phyloP scores from a whole-genome alignment of 371 early-diverging fungal genomes.

The Syncephalastrum racemosum region DNA sequence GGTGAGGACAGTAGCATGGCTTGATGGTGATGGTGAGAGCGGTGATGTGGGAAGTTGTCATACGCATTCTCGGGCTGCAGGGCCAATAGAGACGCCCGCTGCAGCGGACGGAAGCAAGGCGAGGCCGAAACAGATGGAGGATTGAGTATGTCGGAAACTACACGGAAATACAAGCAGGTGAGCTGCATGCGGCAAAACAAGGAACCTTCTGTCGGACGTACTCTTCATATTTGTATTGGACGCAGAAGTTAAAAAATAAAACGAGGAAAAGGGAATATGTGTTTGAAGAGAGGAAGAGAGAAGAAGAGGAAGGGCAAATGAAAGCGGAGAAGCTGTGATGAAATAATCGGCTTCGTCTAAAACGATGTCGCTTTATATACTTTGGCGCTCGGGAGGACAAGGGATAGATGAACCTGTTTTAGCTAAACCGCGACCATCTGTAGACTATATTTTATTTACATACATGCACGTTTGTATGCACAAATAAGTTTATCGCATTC shows the following conservation, averaged over 20 bases:
- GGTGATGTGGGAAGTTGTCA: no score
- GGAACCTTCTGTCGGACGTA: no score
- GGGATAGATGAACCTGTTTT: constrained; percentile 5
- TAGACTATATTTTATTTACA: constrained; percentile 11
- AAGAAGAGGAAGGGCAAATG: background rate
- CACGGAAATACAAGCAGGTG: no score
- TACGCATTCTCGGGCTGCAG: no score
- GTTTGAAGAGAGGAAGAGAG: constrained; percentile 4
- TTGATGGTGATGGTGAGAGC: no score
- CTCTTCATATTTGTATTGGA: background rate
- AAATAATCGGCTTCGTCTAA: background rate
- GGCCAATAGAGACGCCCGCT: no score
- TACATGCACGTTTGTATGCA: constrained; percentile 6
- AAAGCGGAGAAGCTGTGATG: background rate
- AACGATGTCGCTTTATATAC: constrained; percentile 5
- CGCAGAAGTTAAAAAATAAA: background rate
- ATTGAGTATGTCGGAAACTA: no score
- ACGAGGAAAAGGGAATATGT: background rate
- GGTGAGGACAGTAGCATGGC: background rate
- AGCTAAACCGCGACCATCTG: no score
- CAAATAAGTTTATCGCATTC: constrained; percentile 2
- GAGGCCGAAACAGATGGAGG: no score
- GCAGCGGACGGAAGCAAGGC: no score
- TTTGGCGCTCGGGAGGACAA: constrained; percentile 4
- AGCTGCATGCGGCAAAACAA: no score